Percentiles rank a stretch among this genome's conserved stretches.
Conservation (phyloP, 305 asterid species). For the Fraxinus albicans region DNA sequence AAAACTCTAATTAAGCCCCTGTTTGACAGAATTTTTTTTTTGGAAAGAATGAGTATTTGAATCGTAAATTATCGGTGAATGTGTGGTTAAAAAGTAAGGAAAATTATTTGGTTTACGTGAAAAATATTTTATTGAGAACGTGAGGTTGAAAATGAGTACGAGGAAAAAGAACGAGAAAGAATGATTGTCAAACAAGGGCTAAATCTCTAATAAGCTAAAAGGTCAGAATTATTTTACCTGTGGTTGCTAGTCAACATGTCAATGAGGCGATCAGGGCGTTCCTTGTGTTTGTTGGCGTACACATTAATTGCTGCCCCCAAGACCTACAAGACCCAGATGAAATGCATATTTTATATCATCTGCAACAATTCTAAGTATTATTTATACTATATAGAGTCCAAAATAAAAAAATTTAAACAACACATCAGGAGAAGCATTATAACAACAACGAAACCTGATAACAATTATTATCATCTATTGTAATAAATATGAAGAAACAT, state of each 20-base stretch:
- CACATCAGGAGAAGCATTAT: slow-evolving; percentile 7
- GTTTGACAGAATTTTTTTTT: background rate
- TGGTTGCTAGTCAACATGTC: slow-evolving; percentile 98
- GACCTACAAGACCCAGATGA: slow-evolving; percentile 50
- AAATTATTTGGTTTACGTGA: background rate
- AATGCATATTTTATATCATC: slow-evolving; percentile 3
- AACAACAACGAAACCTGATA: slow-evolving; percentile 58
- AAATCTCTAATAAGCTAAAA: background rate
- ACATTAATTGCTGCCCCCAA: slow-evolving; percentile 97
- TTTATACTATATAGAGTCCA: slow-evolving; percentile 5
- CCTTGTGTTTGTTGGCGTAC: slow-evolving; percentile 95
- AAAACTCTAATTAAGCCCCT: background rate
- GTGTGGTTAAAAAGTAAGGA: background rate
- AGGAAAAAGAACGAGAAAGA: background rate
- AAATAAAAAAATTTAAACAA: background rate
- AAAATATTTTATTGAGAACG: background rate
- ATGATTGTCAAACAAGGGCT: background rate
- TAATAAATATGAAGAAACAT: slow-evolving; percentile 16
- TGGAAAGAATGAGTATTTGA: background rate
- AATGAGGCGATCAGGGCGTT: slow-evolving; percentile 98
- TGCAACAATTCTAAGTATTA: slow-evolving; percentile 17
- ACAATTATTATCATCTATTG: slow-evolving; percentile 97
- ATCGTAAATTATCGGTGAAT: background rate
- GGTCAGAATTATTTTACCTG: slow-evolving; percentile 43
- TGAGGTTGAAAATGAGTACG: background rate